Conservation (phyloP, 768 basidiomycete genomes). For the Psilocybe sp. region DNA sequence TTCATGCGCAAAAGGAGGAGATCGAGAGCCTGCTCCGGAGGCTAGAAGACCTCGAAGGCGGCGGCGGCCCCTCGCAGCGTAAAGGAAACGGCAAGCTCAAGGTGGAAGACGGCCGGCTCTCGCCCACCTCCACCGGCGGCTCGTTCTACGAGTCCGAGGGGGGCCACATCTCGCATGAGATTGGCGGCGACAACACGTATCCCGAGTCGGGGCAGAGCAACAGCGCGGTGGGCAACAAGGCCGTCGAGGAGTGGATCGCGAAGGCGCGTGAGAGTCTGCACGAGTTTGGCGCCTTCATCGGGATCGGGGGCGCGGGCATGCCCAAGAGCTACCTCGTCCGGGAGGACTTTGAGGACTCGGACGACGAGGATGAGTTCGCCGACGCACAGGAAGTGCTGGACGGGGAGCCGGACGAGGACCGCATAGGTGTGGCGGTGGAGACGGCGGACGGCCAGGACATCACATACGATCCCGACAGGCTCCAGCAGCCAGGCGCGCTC, state of each 20-base stretch:
- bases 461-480: constrained; percentile 5
- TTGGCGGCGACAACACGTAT: constrained; percentile 7
- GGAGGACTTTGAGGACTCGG: constrained; percentile 40
- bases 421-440: constrained; percentile 42
- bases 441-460: constrained; percentile 38
- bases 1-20: constrained; percentile 69
- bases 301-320: constrained; percentile 53
- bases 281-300: constrained; percentile 67
- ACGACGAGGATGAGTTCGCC: constrained; percentile 34
- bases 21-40: constrained; percentile 71
- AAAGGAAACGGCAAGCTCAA: constrained; percentile 17
- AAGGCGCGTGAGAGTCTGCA: constrained; percentile 68
- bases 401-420: constrained; percentile 21
- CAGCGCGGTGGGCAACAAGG: constrained; percentile 44
- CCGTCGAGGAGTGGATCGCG: constrained; percentile 74
- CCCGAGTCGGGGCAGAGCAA: constrained; percentile 20
- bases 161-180: constrained; percentile 15
- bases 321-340: constrained; percentile 49
- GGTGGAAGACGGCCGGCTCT: constrained; percentile 36
- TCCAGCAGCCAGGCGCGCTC: constrained; percentile 16
- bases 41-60: constrained; percentile 39
- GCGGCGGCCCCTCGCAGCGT: constrained; percentile 8
- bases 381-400: constrained; percentile 31
- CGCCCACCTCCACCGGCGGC: constrained; percentile 30
- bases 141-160: constrained; percentile 25